Base-by-base conservation (phyloP, 495 filamentous ascomycete genomes). In the Hypoxylon crocopeplum region DNA sequence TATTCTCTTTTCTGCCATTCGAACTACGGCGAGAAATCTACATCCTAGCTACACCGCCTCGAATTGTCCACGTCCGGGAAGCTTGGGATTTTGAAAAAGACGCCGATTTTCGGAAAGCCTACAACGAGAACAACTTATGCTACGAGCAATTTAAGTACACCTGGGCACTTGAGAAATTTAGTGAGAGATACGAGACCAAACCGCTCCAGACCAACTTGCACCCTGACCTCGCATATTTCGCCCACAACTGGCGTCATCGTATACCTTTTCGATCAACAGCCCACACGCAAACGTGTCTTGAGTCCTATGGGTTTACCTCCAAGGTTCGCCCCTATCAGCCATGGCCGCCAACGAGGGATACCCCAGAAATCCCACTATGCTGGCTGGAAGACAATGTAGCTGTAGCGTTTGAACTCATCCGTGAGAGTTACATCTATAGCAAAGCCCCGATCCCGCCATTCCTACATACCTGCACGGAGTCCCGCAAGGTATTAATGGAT, bases 401-500 rank as follows among this genome's bases (percentile, higher is more conserved):
- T 7, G 27, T 45, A 15, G 55, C 55, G 12, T 51, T 59, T 30
- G 22, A 49, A n/a, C 37, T 59, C 7, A 11, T 27, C 1, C 34
- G 46, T n/a, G 38, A 51, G 20, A 45, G 37, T 17, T 13, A 45
- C 20, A 29, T 59, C 30, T 59, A 42, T 29, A 50, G 55, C 46
- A 8, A 45, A 33, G 44, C 45, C 15, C 38, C 44, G 7, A 49
- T 49, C 38, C 54, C 54, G 22, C 22, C 44, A 12, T 20, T 57
- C 8, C 29, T 57, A 16, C 54, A 57, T 30, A 49, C 36, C 7
- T 57, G 54, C 13, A 10, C 10, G 15, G 54, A 57, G 34, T 57
- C 54, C 17, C 54, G 54, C 21, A 11, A 32, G n/a, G n/a, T 34
- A 6, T 20, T 57, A 17, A 48, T 41, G 25, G 16, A 42, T 5